Evolutionary conservation across 108 stramenopile species (phyloP).

Genomic region (Skeletonema potamos): DNA sequence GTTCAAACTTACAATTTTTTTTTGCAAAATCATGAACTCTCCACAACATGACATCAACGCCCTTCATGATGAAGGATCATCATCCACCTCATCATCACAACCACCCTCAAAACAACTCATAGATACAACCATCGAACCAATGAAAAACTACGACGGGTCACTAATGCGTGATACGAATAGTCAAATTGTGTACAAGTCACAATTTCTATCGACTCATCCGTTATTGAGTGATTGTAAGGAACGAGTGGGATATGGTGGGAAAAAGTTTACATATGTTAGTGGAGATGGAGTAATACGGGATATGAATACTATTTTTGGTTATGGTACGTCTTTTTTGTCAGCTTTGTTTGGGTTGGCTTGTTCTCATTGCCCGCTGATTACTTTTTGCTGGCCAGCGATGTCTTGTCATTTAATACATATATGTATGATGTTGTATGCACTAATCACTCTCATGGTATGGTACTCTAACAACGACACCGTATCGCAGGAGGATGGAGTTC

Average conservation of each 20-base stretch:
- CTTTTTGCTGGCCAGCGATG: too few species aligned
- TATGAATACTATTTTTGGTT: conserved; percentile 53
- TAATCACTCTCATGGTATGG: too few species aligned
- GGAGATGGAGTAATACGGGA: conserved; percentile 51
- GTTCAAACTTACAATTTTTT: neutral
- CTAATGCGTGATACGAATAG: conserved; percentile 32
- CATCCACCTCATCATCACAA: neutral
- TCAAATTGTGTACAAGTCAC: conserved; percentile 33
- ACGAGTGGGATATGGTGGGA: conserved; percentile 42
- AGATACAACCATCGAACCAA: conserved; percentile 38
- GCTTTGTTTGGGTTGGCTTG: neutral
- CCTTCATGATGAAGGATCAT: neutral
- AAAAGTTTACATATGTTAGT: conserved; percentile 41
- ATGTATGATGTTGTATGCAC: too few species aligned
- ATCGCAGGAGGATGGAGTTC: conserved; percentile 49
- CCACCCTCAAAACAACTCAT: too few species aligned
- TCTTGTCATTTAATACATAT: too few species aligned
- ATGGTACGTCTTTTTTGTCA: conserved; percentile 1
- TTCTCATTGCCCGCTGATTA: neutral
- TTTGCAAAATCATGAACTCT: neutral
- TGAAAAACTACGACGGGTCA: conserved; percentile 50
- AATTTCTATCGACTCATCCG: conserved; percentile 50
- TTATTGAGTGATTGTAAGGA: conserved; percentile 47
- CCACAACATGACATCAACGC: neutral
- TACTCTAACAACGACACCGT: too few species aligned